Evolutionary conservation across 306 rosid genomes (phyloP), one percentile per base, ranked within the genome.

Genomic region (Cucurbita maxima): DNA sequence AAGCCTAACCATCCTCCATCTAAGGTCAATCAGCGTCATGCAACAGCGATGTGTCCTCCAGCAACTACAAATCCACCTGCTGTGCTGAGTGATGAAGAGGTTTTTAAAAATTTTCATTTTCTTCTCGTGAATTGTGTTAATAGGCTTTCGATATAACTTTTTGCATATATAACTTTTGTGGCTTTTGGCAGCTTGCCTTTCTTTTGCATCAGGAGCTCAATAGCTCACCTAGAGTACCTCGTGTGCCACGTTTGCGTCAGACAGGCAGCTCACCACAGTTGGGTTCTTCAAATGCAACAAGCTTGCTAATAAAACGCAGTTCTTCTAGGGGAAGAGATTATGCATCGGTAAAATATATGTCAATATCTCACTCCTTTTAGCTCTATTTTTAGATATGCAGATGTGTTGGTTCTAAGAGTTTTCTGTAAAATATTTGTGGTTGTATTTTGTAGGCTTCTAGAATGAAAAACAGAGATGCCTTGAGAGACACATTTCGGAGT

Each of bases 151-250:
- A 74, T 40, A 61, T 62, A 43, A 73, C 80, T 62, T 16, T 36
- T 16, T 18, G 8, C 36, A 53, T 10, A 13, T 15, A 62, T 72
- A 56, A 10, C 52, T 20, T 62, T 54, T 79, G 18, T 76, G 43
- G 10, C 3, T 64, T 66, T 66, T 78, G 79, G 78, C 83, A 94
- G 99, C 88, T 87, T 71, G 99, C 99, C 43, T 80, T 94, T 80
- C 87, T 94, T 55, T 77, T 94, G 81, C 99, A 94, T 81, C 99
- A 94, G 84, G 91, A 94, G 81, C 88, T 94, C 76, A 94, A 94
- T 78, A 94, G 99, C 83, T 94, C 99, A 52, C 96, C 97, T 14
- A 86, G 99, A 75, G 99, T 94, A 72, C 99, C 99, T 68, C 97
- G 99, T 73, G 96, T 94, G 19, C 99, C 99, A 56, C 91, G 99